Evolutionary conservation across 768 basidiomycete species (phyloP).

Genomic region (Amanita thiersii): DNA sequence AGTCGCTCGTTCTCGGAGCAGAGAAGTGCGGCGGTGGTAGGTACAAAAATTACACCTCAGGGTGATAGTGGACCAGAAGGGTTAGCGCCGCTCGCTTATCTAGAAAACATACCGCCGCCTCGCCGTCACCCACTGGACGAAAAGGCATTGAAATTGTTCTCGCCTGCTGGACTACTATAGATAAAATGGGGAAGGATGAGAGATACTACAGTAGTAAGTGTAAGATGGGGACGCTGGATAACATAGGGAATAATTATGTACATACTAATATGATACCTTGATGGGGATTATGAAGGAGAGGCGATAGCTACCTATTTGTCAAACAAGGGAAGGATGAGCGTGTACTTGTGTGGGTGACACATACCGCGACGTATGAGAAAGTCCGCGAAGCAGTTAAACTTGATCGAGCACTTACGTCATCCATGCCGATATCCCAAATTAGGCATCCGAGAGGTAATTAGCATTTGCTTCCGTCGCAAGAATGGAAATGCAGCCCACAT

Average conservation of each 20-base stretch:
- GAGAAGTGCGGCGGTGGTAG: conserved; percentile 1
- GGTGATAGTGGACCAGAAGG: conserved; percentile 18
- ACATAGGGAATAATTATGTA: conserved; percentile 1
- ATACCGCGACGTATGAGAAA: no score
- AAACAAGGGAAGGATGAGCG: conserved; percentile 3
- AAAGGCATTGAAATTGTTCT: conserved; percentile 32
- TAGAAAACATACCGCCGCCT: conserved; percentile 53
- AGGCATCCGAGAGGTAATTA: conserved; percentile 3
- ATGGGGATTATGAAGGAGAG: conserved; percentile 6
- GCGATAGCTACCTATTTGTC: conserved; percentile 1
- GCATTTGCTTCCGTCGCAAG: no score
- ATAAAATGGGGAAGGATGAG: conserved; percentile 5
- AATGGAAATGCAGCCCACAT: no score
- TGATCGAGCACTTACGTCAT: not conserved
- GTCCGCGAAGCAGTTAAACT: no score
- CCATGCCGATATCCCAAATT: not conserved
- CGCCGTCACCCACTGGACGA: conserved; percentile 64
- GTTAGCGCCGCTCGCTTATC: conserved; percentile 64
- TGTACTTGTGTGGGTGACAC: no score
- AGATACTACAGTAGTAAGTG: not conserved
- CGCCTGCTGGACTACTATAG: conserved; percentile 16
- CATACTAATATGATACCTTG: conserved; percentile 9
- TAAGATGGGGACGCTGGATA: not conserved
- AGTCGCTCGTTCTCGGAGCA: not conserved
- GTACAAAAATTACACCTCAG: conserved; percentile 2